Conservation (phyloP, 2,329 filamentous ascomycete species). For the Aspergillus persii region DNA sequence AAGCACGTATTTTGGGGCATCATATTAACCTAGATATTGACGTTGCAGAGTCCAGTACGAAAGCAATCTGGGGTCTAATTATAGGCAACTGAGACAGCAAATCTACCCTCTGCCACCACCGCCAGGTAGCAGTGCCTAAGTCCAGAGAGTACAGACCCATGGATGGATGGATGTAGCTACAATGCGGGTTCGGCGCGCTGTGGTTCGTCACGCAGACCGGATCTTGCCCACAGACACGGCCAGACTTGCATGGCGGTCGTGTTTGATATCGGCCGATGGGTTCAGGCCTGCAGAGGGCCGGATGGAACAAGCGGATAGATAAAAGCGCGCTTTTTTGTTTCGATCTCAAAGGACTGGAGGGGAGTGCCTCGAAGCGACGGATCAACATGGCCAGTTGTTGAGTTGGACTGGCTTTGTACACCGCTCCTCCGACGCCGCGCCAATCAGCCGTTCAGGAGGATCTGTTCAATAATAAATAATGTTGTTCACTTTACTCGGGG, state of each 20-base stretch:
- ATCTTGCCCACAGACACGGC: background rate
- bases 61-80: background rate
- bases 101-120: background rate
- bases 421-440: slow-evolving; percentile 23
- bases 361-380: slow-evolving; percentile 6
- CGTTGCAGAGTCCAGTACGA: background rate
- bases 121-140: no score
- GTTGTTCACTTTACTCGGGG: background rate
- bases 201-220: background rate
- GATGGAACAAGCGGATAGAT: background rate
- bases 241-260: background rate
- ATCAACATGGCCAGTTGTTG: slow-evolving; percentile 7
- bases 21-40: background rate
- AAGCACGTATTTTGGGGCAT: background rate
- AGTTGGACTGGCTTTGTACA: slow-evolving; percentile 9
- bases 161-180: background rate
- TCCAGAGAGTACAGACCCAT: background rate
- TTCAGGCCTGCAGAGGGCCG: background rate
- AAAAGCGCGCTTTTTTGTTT: background rate
- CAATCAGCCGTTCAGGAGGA: slow-evolving; percentile 14
- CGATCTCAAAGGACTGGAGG: background rate
- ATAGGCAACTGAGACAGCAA: background rate
- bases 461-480: no score
- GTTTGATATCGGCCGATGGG: background rate
- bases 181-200: background rate